Evolutionary conservation across 2,329 filamentous ascomycete genomes (phyloP).

Genomic region (Lachnellula hyalina): DNA sequence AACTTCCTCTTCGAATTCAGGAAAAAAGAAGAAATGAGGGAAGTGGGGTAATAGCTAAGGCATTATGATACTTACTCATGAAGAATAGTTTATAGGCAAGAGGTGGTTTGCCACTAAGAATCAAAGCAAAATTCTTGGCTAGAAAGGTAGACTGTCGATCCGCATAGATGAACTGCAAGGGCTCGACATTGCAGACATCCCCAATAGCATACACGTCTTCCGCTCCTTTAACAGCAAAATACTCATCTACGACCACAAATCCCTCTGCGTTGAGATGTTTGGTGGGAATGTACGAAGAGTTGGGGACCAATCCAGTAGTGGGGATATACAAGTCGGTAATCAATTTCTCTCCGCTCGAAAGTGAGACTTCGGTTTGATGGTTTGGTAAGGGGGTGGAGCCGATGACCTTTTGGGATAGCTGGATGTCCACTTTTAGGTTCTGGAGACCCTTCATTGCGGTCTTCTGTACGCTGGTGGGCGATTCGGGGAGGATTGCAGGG

Average conservation of each 20-base stretch:
- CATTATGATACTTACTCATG: slow-evolving; percentile 9
- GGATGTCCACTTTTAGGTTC: slow-evolving; percentile 47
- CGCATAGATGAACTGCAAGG: slow-evolving; percentile 16
- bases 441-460: slow-evolving; percentile 38
- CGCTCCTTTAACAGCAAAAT: slow-evolving; percentile 41
- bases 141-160: slow-evolving; percentile 21
- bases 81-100: slow-evolving; percentile 17
- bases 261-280: slow-evolving; percentile 40
- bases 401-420: slow-evolving; percentile 38
- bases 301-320: slow-evolving; percentile 50
- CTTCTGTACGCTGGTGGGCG: slow-evolving; percentile 19
- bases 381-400: slow-evolving; percentile 33
- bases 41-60: not conserved
- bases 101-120: slow-evolving; percentile 11
- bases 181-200: slow-evolving; percentile 23
- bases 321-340: slow-evolving; percentile 51
- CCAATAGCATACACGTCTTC: slow-evolving; percentile 29
- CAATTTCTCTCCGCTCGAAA: slow-evolving; percentile 43
- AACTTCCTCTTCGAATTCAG: too few relatives aligned
- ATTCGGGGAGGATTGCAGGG: slow-evolving; percentile 28
- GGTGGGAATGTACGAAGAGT: slow-evolving; percentile 47
- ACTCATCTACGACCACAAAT: slow-evolving; percentile 47
- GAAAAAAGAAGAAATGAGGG: too few relatives aligned
- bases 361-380: slow-evolving; percentile 44
- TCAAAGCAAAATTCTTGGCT: slow-evolving; percentile 20